Evolutionary conservation across 495 filamentous ascomycete species (phyloP).

Genomic region (Letharia lupina): DNA sequence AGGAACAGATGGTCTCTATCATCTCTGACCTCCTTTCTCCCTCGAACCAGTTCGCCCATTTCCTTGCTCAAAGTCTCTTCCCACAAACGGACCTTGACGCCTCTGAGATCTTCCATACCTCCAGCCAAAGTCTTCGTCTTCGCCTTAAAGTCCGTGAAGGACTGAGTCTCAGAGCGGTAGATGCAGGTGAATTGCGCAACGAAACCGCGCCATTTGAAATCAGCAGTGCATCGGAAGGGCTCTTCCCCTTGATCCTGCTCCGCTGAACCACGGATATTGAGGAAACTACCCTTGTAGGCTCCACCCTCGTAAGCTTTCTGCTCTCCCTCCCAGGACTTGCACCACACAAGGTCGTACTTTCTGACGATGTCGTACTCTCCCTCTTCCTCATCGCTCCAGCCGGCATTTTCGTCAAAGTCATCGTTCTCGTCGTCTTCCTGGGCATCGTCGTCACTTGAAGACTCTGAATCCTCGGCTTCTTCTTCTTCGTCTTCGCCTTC

Average conservation of each 20-base stretch:
- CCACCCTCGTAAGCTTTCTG: not conserved
- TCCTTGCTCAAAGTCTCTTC: not conserved
- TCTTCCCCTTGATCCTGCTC: not conserved
- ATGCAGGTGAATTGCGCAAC: not conserved
- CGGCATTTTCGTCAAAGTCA: not conserved
- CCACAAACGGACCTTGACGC: not conserved
- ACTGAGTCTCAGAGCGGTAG: not conserved
- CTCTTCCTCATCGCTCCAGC: not conserved
- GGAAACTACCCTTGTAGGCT: not conserved
- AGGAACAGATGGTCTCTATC: not conserved
- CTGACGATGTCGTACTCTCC: not conserved
- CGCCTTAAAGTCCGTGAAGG: not conserved
- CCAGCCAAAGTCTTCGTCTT: not conserved
- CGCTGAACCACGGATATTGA: not conserved
- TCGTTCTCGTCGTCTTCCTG: not conserved
- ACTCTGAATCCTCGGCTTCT: not conserved
- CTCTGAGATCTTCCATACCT: not conserved
- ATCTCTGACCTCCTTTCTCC: not conserved
- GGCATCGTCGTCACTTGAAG: not conserved
- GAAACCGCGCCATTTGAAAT: not conserved
- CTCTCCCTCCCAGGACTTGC: not conserved
- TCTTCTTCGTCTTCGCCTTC: not conserved
- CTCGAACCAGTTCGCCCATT: not conserved
- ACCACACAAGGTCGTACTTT: not conserved
- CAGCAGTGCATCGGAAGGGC: not conserved